Conservation (phyloP, 345 rosid species). For the Salix purpurea region DNA sequence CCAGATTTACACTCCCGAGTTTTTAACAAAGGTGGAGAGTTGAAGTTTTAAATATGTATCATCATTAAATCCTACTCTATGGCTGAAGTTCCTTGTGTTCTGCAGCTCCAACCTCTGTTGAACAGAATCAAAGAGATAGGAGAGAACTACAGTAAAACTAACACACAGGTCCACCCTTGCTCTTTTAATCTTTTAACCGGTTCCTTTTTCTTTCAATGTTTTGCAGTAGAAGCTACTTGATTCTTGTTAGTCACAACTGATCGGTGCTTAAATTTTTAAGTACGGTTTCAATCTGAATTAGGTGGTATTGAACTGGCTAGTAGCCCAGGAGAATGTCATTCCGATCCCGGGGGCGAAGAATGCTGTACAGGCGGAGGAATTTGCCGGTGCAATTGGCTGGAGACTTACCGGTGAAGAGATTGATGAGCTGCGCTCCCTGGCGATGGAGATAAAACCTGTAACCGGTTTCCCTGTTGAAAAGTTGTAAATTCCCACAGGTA, state of each 20-base stretch:
- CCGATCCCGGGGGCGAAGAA: slow-evolving; percentile 97
- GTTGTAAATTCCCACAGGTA: slow-evolving; percentile 19
- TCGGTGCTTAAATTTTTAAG: not conserved
- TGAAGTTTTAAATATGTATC: not conserved
- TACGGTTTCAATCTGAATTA: slow-evolving; percentile 16
- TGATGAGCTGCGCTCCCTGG: slow-evolving; percentile 70
- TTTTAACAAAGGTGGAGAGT: slow-evolving; percentile 51
- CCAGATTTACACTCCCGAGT: slow-evolving; percentile 68
- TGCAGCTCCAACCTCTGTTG: slow-evolving; percentile 82
- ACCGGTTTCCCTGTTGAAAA: slow-evolving; percentile 76
- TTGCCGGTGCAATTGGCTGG: slow-evolving; percentile 86
- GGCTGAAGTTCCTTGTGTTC: slow-evolving; percentile 16
- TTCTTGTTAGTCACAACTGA: not conserved
- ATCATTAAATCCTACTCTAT: slow-evolving; percentile 1
- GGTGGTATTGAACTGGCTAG: slow-evolving; percentile 91
- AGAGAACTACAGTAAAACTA: slow-evolving; percentile 55
- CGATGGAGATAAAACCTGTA: slow-evolving; percentile 52
- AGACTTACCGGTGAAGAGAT: slow-evolving; percentile 57
- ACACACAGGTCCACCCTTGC: slow-evolving; percentile 60
- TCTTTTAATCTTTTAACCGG: not conserved
- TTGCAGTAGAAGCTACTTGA: not conserved
- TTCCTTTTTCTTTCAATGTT: not conserved
- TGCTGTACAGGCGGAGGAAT: slow-evolving; percentile 74
- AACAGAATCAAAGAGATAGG: slow-evolving; percentile 69
- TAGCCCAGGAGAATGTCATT: slow-evolving; percentile 80